These are phyloP conservation scores for Globisporangium alternatum DNA, from an alignment of 352 stramenopile species.

Conservation along the genomic window DNA sequence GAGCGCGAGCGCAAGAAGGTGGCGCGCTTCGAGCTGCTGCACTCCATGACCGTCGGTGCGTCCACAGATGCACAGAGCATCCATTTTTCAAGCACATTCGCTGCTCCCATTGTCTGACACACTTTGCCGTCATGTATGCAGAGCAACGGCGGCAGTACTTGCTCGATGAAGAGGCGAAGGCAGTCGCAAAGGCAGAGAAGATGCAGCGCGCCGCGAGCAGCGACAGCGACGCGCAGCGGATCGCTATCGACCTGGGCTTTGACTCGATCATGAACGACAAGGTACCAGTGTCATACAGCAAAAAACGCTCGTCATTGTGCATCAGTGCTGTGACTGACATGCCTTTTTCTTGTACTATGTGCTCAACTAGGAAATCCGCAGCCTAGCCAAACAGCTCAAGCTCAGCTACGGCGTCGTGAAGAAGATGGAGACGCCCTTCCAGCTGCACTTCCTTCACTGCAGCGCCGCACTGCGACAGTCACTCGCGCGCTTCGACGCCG, in stretches of 20 bases:
- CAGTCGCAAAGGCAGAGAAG: conserved; percentile 25
- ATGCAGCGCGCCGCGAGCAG: conserved; percentile 27
- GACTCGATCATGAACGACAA: conserved; percentile 85
- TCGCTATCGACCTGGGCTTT: conserved; percentile 71
- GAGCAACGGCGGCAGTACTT: conserved; percentile 56
- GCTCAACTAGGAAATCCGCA: conserved; percentile 45
- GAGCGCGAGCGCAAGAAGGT: conserved; percentile 48
- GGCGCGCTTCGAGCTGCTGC: conserved; percentile 49
- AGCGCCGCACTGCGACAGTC: conserved; percentile 41
- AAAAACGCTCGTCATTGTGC: background rate
- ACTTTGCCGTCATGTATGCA: conserved; percentile 7
- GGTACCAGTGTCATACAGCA: conserved; percentile 10
- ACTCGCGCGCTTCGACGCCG: conserved; percentile 61
- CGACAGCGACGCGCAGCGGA: conserved; percentile 29
- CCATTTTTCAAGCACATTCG: background rate
- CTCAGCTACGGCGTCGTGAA: conserved; percentile 67
- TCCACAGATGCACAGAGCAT: background rate
- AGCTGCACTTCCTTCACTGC: conserved; percentile 58
- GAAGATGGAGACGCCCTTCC: conserved; percentile 62
- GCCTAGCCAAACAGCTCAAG: conserved; percentile 74
- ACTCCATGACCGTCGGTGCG: conserved; percentile 57
- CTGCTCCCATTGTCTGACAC: background rate
- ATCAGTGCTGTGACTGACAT: background rate
- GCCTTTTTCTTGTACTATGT: background rate
- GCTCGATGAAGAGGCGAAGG: conserved; percentile 35